These are phyloP conservation scores for Cadophora sp. DNA, from an alignment of 2,329 filamentous ascomycete species.

Conservation along the genomic window DNA sequence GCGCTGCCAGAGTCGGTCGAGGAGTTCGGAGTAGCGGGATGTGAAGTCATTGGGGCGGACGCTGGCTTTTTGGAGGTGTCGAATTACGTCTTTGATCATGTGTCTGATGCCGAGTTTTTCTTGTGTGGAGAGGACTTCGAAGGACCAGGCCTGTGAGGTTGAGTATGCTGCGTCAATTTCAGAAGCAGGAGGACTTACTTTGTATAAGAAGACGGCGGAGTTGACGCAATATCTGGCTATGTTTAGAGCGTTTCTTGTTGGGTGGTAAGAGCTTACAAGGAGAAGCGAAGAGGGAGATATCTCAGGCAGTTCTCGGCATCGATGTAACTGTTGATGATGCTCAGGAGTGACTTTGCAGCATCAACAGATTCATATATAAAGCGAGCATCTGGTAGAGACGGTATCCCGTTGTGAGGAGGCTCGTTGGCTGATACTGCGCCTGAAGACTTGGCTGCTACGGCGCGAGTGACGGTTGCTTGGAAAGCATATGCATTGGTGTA, in stretches of 20 bases:
- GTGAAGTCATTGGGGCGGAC: constrained; percentile 63
- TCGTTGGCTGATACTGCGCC: constrained; percentile 25
- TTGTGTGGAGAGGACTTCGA: constrained; percentile 62
- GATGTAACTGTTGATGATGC: constrained; percentile 63
- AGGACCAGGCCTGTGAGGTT: constrained; percentile 55
- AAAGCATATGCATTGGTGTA: constrained; percentile 80
- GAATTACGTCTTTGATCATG: constrained; percentile 62
- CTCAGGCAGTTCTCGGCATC: constrained; percentile 63
- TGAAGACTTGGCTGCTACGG: constrained; percentile 33
- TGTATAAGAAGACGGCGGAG: constrained; percentile 68
- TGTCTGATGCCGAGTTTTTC: constrained; percentile 63
- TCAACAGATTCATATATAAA: constrained; percentile 71
- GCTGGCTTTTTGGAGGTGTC: constrained; percentile 62
- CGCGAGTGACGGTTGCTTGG: constrained; percentile 68
- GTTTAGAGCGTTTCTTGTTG: background rate
- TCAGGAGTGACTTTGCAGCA: constrained; percentile 66
- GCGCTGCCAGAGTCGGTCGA: constrained; percentile 61
- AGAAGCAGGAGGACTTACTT: constrained; percentile 48
- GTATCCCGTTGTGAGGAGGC: constrained; percentile 58
- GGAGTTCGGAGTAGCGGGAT: constrained; percentile 63
- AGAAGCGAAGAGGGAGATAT: constrained; percentile 67
- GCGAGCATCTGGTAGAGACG: constrained; percentile 64
- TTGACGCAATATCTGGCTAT: constrained; percentile 57
- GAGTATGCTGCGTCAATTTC: background rate
- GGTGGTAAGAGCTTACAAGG: constrained; percentile 53